Evolutionary conservation across 2,329 filamentous ascomycete species (phyloP), one percentile per base, ranked within the genome.

Genomic region (Talaromyces sp.): DNA sequence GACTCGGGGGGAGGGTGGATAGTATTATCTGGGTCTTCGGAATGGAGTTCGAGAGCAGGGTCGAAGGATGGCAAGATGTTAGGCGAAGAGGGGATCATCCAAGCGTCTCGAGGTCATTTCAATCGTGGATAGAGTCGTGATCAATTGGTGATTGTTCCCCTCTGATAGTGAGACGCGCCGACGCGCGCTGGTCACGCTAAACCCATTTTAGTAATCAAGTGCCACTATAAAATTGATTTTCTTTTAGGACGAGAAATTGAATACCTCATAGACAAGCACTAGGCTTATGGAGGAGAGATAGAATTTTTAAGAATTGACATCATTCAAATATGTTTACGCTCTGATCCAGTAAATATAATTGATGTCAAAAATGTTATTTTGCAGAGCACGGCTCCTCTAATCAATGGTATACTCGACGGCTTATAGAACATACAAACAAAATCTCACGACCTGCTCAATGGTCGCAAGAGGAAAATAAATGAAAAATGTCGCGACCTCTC

Each of bases 51-150:
- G 27, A 81, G 56, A 37, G 78, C 77, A 39, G 79, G 79, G 55
- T 82, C 80, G 52, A 81, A 82, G 4, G 79, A 80, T 3, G 77
- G 74, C 3, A 76, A 73, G 30, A 76, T 65, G 27, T 61, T 58
- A 37, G 70, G 66, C 35, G 71, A 69, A 16, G 70, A 72, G 22
- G 64, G 61, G 58, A 63, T 65, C 70, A 71, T 70, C 54, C 62
- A 70, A 60, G 62, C 64, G 51, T 58, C 24, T 54, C 24, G 45
- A 5, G 20, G 37, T 54, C 53, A 61, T 63, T 56, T 51, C 46
- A 39, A 42, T 44, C 36, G 40, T 57, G 14, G 10, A 17, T 37
- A 45, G 30, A 47, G 40, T 58, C 40, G 57, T 36, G 41, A 29
- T 49, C 14, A 50, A 49, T 45, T 46, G 37, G 33, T 49, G 48